Evolutionary conservation across 768 basidiomycete species (phyloP).

Genomic region (Boletus tomentosulus): DNA sequence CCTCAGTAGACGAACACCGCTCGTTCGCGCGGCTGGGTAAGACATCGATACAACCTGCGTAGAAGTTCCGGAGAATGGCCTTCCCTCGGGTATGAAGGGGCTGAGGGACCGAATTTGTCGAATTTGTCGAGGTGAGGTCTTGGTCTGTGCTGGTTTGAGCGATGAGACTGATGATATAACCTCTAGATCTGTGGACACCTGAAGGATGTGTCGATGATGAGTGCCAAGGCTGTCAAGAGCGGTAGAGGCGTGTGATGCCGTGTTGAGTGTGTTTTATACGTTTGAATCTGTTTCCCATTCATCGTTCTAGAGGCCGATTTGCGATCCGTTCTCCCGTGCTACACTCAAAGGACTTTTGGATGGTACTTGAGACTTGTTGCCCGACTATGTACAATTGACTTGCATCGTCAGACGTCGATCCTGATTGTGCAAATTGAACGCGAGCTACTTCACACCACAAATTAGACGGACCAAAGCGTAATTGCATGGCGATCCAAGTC

Average conservation of each 20-base stretch:
- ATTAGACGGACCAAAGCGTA: too few relatives aligned
- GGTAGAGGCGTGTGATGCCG: constrained; percentile 25
- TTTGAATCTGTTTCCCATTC: neutral
- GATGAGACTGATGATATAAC: neutral
- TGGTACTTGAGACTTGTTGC: too few relatives aligned
- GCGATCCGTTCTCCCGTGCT: neutral
- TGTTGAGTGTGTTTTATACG: too few relatives aligned
- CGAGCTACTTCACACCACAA: too few relatives aligned
- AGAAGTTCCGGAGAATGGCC: constrained; percentile 37
- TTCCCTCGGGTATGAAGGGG: constrained; percentile 60
- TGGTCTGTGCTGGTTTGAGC: neutral
- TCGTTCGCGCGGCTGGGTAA: constrained; percentile 33
- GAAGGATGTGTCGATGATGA: constrained; percentile 59
- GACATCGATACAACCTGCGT: constrained; percentile 37
- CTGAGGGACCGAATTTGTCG: constrained; percentile 67
- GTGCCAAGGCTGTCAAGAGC: constrained; percentile 28
- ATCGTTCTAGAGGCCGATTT: too few relatives aligned
- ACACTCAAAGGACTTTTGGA: neutral
- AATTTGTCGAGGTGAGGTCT: constrained; percentile 76
- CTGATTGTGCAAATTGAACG: neutral
- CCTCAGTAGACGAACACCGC: neutral
- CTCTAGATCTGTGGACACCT: constrained; percentile 66
- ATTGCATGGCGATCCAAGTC: too few relatives aligned
- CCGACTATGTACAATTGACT: neutral
- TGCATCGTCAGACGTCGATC: neutral